A percentile compares a stretch with the other conserved stretches of the same genome.
Evolutionary conservation across 768 basidiomycete genomes (phyloP).

Genomic region (Tylopilus balloui): DNA sequence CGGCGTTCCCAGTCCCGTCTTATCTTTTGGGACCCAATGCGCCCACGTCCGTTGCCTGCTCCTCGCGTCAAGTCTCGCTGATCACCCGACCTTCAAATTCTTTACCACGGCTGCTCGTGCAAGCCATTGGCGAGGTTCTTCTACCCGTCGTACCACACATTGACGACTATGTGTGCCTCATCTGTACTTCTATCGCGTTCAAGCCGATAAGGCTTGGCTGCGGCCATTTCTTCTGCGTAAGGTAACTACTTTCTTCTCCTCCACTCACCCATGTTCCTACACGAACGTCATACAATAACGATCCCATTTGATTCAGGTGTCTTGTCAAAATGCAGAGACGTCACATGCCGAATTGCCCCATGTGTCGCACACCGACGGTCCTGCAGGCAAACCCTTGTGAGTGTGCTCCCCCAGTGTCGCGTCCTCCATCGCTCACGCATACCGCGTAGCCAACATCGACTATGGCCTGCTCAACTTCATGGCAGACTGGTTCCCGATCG

Average conservation of each 20-base stretch:
- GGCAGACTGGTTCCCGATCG: conserved; percentile 88
- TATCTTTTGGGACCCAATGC: conserved; percentile 20
- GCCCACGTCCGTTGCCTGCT: conserved; percentile 8
- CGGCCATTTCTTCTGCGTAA: conserved; percentile 73
- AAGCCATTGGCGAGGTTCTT: conserved; percentile 77
- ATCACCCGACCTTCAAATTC: conserved; percentile 32
- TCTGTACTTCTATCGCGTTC: conserved; percentile 88
- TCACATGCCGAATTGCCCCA: conserved; percentile 70
- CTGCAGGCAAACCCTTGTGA: conserved; percentile 70
- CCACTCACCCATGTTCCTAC: not conserved
- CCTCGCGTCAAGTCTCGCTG: conserved; percentile 31
- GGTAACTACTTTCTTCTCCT: conserved; percentile 30
- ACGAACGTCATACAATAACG: not conserved
- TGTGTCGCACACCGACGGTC: conserved; percentile 79
- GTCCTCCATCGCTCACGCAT: not conserved
- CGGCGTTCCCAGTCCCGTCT: conserved; percentile 64
- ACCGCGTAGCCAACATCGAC: conserved; percentile 68
- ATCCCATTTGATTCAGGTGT: conserved; percentile 39
- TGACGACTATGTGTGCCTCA: conserved; percentile 83
- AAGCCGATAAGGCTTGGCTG: conserved; percentile 84
- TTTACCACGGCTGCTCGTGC: conserved; percentile 64
- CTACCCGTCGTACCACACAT: conserved; percentile 76
- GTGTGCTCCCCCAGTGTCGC: conserved; percentile 24
- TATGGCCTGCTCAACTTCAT: conserved; percentile 80
- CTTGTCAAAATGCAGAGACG: conserved; percentile 90